Conservation (phyloP, 345 rosid species). For the Euphorbia pulcherrima region DNA sequence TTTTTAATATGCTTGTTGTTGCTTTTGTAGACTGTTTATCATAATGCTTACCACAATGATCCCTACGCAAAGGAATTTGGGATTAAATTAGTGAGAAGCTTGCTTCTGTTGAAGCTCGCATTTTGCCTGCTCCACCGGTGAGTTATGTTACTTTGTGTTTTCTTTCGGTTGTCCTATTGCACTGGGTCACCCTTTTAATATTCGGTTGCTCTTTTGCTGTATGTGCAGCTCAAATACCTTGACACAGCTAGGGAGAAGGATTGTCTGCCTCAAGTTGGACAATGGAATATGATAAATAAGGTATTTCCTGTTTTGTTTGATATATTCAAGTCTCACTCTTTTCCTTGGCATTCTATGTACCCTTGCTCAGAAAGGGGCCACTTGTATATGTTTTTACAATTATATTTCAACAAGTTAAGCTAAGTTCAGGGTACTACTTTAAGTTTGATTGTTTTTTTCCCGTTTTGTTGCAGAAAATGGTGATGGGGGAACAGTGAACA, state of each 20-base stretch:
- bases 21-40: slow-evolving; percentile 89
- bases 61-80: slow-evolving; percentile 97
- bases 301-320: slow-evolving; percentile 23
- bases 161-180: neutral
- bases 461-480: slow-evolving; percentile 80
- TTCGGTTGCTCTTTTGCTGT: no score
- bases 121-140: slow-evolving; percentile 99
- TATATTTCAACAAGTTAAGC: no score
- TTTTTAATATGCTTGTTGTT: no score
- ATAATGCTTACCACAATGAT: slow-evolving; percentile 86
- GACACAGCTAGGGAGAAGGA: slow-evolving; percentile 97
- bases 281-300: slow-evolving; percentile 99
- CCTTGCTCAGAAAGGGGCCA: no score
- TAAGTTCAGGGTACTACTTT: no score
- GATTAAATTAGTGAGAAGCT: slow-evolving; percentile 80
- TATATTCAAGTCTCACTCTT: no score
- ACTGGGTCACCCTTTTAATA: slow-evolving; percentile 14
- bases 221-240: slow-evolving; percentile 94
- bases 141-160: slow-evolving; percentile 31
- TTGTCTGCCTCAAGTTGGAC: slow-evolving; percentile 97
- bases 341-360: neutral
- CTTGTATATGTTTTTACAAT: no score
- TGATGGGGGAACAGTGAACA: slow-evolving; percentile 89
- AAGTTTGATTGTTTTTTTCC: neutral
- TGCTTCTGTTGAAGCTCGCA: slow-evolving; percentile 96